Conservation (phyloP, 768 basidiomycete genomes). For the Hydnomerulius pinastri region DNA sequence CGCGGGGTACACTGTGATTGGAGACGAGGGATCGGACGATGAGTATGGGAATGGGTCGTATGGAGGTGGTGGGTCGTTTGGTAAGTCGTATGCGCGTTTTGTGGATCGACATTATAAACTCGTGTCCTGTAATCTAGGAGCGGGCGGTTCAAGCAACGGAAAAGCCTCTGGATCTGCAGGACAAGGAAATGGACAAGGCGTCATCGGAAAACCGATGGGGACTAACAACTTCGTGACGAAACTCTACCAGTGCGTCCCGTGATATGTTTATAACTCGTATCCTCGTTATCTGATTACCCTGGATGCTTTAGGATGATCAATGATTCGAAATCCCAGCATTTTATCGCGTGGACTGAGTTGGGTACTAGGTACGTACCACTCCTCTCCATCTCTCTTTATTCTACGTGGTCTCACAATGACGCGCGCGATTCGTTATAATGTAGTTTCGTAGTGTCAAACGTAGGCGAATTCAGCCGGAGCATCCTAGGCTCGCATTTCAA, state of each 20-base stretch:
- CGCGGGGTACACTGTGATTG: slow-evolving; percentile 15
- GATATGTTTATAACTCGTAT: neutral
- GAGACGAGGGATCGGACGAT: slow-evolving; percentile 29
- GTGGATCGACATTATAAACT: no score
- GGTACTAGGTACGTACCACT: slow-evolving; percentile 64
- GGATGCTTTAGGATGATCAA: slow-evolving; percentile 71
- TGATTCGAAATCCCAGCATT: slow-evolving; percentile 75
- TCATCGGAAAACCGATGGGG: slow-evolving; percentile 64
- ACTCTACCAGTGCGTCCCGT: slow-evolving; percentile 72
- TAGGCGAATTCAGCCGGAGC: slow-evolving; percentile 82
- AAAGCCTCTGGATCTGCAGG: slow-evolving; percentile 19
- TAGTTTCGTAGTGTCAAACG: slow-evolving; percentile 83
- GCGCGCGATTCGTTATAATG: no score
- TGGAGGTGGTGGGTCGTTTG: slow-evolving; percentile 6
- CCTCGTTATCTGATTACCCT: neutral
- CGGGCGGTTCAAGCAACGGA: slow-evolving; percentile 1
- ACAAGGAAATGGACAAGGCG: slow-evolving; percentile 46
- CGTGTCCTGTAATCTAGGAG: slow-evolving; percentile 1
- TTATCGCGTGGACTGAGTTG: slow-evolving; percentile 81
- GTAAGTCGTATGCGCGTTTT: slow-evolving; percentile 8
- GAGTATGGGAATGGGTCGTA: slow-evolving; percentile 19
- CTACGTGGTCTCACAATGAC: neutral
- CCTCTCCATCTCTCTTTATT: slow-evolving; percentile 4
- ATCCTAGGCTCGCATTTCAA: slow-evolving; percentile 88
- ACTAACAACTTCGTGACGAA: slow-evolving; percentile 88